Conservation (phyloP, 805 yeast genomes). For the Candida ponderosae region DNA sequence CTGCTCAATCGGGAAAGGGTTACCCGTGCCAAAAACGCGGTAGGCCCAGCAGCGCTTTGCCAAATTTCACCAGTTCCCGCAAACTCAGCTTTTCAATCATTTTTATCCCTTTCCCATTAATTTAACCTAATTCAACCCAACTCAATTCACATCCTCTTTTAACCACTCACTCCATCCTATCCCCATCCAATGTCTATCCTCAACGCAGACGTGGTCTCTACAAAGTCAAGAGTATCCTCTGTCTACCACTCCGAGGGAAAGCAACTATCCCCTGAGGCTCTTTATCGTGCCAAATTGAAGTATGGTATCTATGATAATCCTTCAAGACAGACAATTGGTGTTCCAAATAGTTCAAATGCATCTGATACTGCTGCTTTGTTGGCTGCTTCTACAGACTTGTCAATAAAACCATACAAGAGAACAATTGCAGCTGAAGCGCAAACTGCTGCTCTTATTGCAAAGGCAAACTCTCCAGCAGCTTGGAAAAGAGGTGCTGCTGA, state of each 20-base stretch:
- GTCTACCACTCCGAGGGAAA: constrained; percentile 65
- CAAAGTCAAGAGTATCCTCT: constrained; percentile 16
- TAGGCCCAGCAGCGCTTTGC: no score
- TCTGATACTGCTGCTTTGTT: constrained; percentile 72
- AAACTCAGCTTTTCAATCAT: no score
- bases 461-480: constrained; percentile 37
- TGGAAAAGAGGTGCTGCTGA: constrained; percentile 47
- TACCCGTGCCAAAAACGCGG: no score
- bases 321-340: constrained; percentile 45
- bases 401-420: constrained; percentile 60
- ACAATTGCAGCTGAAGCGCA: constrained; percentile 55
- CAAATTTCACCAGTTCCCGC: no score
- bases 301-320: constrained; percentile 57
- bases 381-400: constrained; percentile 60
- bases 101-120: no score
- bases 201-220: constrained; percentile 3
- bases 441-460: constrained; percentile 48
- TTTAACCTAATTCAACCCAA: no score
- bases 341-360: constrained; percentile 44
- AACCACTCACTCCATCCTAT: no score
- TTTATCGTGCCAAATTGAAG: constrained; percentile 64
- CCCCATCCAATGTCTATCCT: constrained; percentile 3
- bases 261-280: constrained; percentile 67
- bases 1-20: no score
- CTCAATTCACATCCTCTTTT: no score